Evolutionary conservation across 2,329 filamentous ascomycete genomes (phyloP).

Genomic region (Diplodia mutila): DNA sequence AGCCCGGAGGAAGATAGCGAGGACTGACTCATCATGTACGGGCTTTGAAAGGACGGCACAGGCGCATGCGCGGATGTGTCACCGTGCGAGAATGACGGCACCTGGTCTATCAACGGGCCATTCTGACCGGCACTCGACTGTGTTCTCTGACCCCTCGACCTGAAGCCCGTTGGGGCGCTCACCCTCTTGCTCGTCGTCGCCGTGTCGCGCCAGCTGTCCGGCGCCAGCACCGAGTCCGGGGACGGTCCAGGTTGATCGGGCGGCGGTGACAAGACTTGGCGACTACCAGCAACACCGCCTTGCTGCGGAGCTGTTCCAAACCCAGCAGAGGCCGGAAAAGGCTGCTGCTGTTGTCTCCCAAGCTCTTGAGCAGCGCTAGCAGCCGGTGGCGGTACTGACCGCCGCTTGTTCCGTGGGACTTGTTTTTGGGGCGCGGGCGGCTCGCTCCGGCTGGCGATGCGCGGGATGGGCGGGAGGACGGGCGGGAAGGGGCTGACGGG

Average conservation of each 20-base stretch:
- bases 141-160: conserved; percentile 35
- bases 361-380: conserved; percentile 6
- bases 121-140: conserved; percentile 28
- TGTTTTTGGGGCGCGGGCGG: conserved; percentile 8
- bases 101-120: conserved; percentile 21
- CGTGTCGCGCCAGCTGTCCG: conserved; percentile 33
- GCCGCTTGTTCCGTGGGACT: background rate
- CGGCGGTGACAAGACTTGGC: conserved; percentile 31
- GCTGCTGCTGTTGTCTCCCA: background rate
- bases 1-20: conserved; percentile 31
- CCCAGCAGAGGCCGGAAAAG: background rate
- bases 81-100: conserved; percentile 26
- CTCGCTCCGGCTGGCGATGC: conserved; percentile 42
- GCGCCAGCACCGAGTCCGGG: conserved; percentile 31
- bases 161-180: conserved; percentile 38
- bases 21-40: conserved; percentile 21
- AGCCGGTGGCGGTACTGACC: background rate
- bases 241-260: conserved; percentile 26
- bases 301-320: conserved; percentile 14
- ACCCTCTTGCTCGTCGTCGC: conserved; percentile 28
- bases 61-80: conserved; percentile 1
- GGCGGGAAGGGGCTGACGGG: conserved; percentile 45
- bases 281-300: conserved; percentile 23
- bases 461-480: conserved; percentile 45
- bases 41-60: background rate